A percentile compares a stretch with the other conserved stretches of the same genome.
These are phyloP conservation scores for Aspergillus panamensis DNA, from an alignment of 495 filamentous ascomycete genomes.

Conservation along the genomic window DNA sequence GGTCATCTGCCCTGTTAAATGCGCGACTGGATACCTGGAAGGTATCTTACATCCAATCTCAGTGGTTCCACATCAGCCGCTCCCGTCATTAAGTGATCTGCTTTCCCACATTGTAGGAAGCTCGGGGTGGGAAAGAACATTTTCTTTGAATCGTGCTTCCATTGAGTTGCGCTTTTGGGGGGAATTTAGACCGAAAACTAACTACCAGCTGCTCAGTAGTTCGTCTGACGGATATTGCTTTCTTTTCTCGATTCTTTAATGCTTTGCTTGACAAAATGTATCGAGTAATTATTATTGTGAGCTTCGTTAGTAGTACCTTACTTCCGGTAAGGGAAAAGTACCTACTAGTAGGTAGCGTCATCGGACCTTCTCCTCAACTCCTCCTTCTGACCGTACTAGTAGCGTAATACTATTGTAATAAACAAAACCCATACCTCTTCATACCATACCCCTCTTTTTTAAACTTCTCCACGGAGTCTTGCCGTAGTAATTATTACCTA, in stretches of 20 bases:
- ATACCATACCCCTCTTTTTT: slow-evolving; percentile 8
- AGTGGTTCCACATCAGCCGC: slow-evolving; percentile 24
- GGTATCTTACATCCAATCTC: slow-evolving; percentile 22
- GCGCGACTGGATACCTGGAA: slow-evolving; percentile 15
- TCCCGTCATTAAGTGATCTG: slow-evolving; percentile 21
- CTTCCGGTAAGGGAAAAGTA: slow-evolving; percentile 16
- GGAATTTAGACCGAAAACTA: background rate
- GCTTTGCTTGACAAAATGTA: background rate
- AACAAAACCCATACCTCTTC: background rate
- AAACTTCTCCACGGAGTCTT: background rate
- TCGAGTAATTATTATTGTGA: background rate
- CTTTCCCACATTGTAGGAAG: background rate
- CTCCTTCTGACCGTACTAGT: background rate
- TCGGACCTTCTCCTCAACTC: background rate
- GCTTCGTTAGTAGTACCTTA: slow-evolving; percentile 10
- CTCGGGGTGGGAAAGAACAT: background rate
- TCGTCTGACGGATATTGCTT: background rate
- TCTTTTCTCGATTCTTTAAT: background rate
- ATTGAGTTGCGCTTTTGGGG: background rate
- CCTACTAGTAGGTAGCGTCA: slow-evolving; percentile 14
- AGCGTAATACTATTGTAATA: background rate
- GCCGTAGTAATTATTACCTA: background rate
- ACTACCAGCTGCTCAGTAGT: background rate
- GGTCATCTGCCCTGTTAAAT: slow-evolving; percentile 25
- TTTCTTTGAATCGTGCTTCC: background rate